Base-by-base conservation (phyloP, 208 protist species). In the Strigomonas culicis region DNA sequence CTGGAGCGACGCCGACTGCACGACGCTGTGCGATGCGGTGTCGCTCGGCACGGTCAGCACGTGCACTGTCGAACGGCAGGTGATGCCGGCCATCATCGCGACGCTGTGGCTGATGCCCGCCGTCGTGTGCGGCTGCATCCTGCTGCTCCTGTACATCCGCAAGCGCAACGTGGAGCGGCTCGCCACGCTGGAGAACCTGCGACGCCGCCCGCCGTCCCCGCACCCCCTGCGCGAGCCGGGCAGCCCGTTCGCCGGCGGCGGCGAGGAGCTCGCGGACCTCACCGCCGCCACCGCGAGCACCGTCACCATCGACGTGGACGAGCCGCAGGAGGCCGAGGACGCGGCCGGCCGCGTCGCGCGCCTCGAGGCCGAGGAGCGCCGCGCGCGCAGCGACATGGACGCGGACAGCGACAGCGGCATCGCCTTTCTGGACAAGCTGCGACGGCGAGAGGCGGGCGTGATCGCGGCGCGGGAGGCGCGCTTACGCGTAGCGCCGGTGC, bases 161-260 rank as follows among this genome's bases (percentile, higher is more conserved):
- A 69, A 74, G 39, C 63, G 61, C 8, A 24, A 53, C 0, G 21
- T 62, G n/a, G 63, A 83, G 65, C 74, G 74, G 10, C 46, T 68
- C 30, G 10, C 17, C 10, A 22, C 60, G 17, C 22, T 27, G 46
- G 31, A 51, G 19, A 10, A 11, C 11, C 15, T 47, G 22, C 61
- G 47, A 63, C 11, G 15, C 3, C 15, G 13, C 19, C 4, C 43
- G 43, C 3, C 19, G 22, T 8, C 61, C 4, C 39, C 24, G 44
- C 25, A 4, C 3, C 39, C 24, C n/a, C 17, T 55, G 49, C 17
- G n/a, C 10, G 36, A 63, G 44, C 79, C 69, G 36, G 73, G 89
- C 56, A 63, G 75, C 51, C 75, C 82, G 36, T 89, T 89, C 56
- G 58, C 68, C 47, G 75, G 77, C 59, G 84, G 91, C 46, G 80